Evolutionary conservation across 192 early-diverging fungal species (phyloP).

Genomic region (Umbelopsis ramanniana): DNA sequence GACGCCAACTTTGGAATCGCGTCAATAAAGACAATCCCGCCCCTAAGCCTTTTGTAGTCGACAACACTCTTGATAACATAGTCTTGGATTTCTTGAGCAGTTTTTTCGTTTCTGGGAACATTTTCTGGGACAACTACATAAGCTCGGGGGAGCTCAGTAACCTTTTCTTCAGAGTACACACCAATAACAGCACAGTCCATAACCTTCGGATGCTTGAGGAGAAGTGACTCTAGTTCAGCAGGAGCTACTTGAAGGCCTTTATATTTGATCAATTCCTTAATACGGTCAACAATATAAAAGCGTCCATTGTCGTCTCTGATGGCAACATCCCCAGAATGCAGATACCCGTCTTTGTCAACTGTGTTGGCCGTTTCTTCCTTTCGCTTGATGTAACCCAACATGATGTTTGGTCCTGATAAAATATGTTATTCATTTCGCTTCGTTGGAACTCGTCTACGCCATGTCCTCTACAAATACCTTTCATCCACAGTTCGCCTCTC

Average conservation of each 20-base stretch:
- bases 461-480: conserved; percentile 33
- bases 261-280: conserved; percentile 84
- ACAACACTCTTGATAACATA: conserved; percentile 64
- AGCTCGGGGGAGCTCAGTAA: conserved; percentile 75
- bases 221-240: neutral
- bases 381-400: conserved; percentile 57
- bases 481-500: conserved; percentile 82
- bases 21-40: conserved; percentile 76
- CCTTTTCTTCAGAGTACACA: conserved; percentile 57
- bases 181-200: conserved; percentile 71
- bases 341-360: conserved; percentile 46
- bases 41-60: conserved; percentile 75
- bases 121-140: conserved; percentile 67
- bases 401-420: conserved; percentile 48
- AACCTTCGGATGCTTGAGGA: conserved; percentile 68
- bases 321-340: conserved; percentile 67
- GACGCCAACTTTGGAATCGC: conserved; percentile 75
- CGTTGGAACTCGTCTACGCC: conserved; percentile 37
- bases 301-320: conserved; percentile 55
- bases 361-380: conserved; percentile 42
- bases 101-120: conserved; percentile 29
- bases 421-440: conserved; percentile 44
- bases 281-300: conserved; percentile 71
- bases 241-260: conserved; percentile 64
- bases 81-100: conserved; percentile 50